Evolutionary conservation across 306 rosid genomes (phyloP).

Genomic region (Rubus idaeus): DNA sequence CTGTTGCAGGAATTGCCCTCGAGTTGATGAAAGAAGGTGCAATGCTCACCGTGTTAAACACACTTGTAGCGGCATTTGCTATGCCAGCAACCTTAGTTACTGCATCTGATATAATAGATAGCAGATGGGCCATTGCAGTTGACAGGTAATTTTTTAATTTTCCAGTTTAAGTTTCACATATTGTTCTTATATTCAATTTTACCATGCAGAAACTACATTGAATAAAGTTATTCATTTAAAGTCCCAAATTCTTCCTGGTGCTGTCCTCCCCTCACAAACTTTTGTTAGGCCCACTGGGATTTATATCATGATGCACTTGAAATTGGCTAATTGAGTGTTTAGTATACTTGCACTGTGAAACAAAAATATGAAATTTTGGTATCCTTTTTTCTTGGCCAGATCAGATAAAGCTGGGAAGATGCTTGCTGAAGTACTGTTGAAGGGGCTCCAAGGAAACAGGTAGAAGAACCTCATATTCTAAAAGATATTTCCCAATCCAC

Average conservation of each 20-base stretch:
- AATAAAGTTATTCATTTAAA: not conserved
- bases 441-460: conserved; percentile 67
- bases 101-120: conserved; percentile 63
- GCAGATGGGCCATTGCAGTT: conserved; percentile 63
- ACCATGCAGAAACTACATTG: not conserved
- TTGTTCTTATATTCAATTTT: not conserved
- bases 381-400: conserved; percentile 33
- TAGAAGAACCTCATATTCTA: conserved; percentile 37
- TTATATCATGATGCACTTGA: not conserved
- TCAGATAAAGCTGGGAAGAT: conserved; percentile 69
- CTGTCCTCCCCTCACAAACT: not conserved
- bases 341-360: not conserved
- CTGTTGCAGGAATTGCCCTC: conserved; percentile 34
- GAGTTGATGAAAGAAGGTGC: conserved; percentile 64
- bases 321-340: not conserved
- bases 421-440: conserved; percentile 57
- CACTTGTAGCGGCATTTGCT: conserved; percentile 59
- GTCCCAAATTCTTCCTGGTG: not conserved
- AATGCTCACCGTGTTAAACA: conserved; percentile 58
- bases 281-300: not conserved
- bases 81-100: conserved; percentile 64
- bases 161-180: not conserved
- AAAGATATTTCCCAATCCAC: conserved; percentile 13
- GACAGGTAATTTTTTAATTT: conserved; percentile 47
- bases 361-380: not conserved